A percentile compares a stretch with the other conserved stretches of the same genome.
Conservation (phyloP, 495 filamentous ascomycete species). For the Lophiotrema nucula region DNA sequence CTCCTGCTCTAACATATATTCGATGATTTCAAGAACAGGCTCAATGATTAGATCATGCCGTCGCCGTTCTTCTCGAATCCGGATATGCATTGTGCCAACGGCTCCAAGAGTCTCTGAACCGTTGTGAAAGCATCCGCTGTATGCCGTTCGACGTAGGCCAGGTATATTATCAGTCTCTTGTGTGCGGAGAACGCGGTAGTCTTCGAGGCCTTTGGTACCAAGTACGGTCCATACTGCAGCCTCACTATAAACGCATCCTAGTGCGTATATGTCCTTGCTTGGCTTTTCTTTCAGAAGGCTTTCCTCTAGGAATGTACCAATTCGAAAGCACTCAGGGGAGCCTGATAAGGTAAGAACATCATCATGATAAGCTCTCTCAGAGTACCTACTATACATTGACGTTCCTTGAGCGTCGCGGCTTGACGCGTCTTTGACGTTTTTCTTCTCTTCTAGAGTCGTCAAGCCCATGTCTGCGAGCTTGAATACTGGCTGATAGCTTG, state of each 20-base stretch:
- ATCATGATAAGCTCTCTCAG: too few relatives aligned
- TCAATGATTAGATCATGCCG: too few relatives aligned
- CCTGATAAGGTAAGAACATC: too few relatives aligned
- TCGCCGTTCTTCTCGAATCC: too few relatives aligned
- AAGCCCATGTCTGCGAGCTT: constrained; percentile 27
- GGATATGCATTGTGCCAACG: too few relatives aligned
- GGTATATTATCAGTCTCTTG: constrained; percentile 29
- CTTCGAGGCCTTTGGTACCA: constrained; percentile 36
- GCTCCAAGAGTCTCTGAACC: too few relatives aligned
- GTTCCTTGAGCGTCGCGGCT: constrained; percentile 10
- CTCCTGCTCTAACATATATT: too few relatives aligned
- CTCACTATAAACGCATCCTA: constrained; percentile 50
- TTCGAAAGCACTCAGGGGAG: constrained; percentile 42
- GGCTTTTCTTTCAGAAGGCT: constrained; percentile 22
- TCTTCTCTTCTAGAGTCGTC: constrained; percentile 5
- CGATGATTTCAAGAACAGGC: too few relatives aligned
- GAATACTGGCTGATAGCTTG: constrained; percentile 19
- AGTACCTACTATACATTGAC: constrained; percentile 26
- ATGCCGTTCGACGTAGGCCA: constrained; percentile 33
- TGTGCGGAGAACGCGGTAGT: constrained; percentile 42
- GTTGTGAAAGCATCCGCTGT: constrained; percentile 46
- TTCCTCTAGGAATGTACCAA: constrained; percentile 30
- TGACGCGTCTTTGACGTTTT: neutral
- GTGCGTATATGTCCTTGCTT: constrained; percentile 48
- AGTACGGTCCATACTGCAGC: constrained; percentile 45